These are phyloP conservation scores for Massarina eburnea DNA, from an alignment of 2,329 filamentous ascomycete species.

Conservation along the genomic window DNA sequence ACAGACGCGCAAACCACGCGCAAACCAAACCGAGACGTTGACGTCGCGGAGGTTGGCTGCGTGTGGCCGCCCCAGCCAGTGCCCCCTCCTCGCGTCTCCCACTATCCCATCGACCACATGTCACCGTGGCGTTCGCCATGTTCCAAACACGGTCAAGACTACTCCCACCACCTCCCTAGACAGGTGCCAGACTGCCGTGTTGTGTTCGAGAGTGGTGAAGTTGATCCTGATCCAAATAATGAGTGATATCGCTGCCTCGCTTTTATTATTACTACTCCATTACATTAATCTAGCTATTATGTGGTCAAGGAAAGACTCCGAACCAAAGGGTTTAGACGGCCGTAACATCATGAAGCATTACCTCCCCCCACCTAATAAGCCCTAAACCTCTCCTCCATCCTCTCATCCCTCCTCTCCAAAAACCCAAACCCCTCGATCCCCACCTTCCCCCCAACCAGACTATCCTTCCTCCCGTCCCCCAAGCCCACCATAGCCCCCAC, in stretches of 20 bases:
- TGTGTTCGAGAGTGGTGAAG: too few relatives aligned
- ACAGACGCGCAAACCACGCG: neutral
- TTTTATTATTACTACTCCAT: neutral
- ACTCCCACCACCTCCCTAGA: too few relatives aligned
- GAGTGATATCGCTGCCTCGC: neutral
- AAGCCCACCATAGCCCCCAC: slow-evolving; percentile 12
- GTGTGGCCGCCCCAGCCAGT: neutral
- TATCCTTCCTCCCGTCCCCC: slow-evolving; percentile 5
- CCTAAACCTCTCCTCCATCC: neutral
- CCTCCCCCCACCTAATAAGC: neutral
- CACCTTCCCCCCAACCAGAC: slow-evolving; percentile 5
- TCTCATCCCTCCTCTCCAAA: neutral
- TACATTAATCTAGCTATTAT: neutral
- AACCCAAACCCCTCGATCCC: neutral
- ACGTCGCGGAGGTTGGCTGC: neutral
- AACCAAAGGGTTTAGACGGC: neutral
- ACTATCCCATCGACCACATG: slow-evolving; percentile 7
- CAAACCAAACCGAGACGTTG: slow-evolving; percentile 1
- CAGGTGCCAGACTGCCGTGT: too few relatives aligned
- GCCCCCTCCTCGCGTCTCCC: slow-evolving; percentile 5
- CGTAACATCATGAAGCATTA: neutral
- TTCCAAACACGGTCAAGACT: neutral
- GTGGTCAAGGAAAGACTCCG: slow-evolving; percentile 1
- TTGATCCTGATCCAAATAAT: slow-evolving; percentile 3
- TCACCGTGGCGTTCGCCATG: slow-evolving; percentile 9